These are phyloP conservation scores for Xylaria bambusicola DNA, from an alignment of 495 filamentous ascomycete species.

Conservation along the genomic window DNA sequence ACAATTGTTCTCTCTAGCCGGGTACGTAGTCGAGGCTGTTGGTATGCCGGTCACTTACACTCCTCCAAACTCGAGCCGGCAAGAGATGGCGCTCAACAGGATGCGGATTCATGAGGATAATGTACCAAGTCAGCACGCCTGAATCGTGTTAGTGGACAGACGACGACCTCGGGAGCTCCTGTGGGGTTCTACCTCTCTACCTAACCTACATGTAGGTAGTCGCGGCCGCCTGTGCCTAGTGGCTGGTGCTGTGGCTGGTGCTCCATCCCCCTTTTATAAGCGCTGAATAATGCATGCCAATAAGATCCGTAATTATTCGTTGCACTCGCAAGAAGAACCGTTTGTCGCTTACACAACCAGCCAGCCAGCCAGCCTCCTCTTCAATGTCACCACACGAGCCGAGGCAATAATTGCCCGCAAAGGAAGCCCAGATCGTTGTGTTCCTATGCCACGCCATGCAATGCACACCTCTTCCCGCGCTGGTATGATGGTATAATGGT, in stretches of 20 bases:
- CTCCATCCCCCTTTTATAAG: constrained; percentile 4
- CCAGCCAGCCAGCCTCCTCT: too few relatives aligned
- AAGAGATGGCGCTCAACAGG: constrained; percentile 14
- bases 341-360: not conserved
- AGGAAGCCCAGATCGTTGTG: not conserved
- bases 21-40: not conserved
- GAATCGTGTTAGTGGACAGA: too few relatives aligned
- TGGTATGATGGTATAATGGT: too few relatives aligned
- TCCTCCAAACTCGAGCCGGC: not conserved
- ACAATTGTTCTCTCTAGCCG: not conserved
- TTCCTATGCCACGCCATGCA: too few relatives aligned
- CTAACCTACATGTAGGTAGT: too few relatives aligned
- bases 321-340: too few relatives aligned
- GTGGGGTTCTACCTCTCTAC: too few relatives aligned
- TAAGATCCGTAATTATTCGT: too few relatives aligned
- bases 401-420: not conserved
- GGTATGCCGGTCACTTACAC: not conserved
- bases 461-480: too few relatives aligned
- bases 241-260: constrained; percentile 10
- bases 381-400: too few relatives aligned
- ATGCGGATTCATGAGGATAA: too few relatives aligned
- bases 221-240: not conserved
- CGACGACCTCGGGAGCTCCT: not conserved
- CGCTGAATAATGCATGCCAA: constrained; percentile 16
- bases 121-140: too few relatives aligned